Base-by-base conservation (phyloP, 768 basidiomycete genomes). In the Pleurotus eryngii region DNA sequence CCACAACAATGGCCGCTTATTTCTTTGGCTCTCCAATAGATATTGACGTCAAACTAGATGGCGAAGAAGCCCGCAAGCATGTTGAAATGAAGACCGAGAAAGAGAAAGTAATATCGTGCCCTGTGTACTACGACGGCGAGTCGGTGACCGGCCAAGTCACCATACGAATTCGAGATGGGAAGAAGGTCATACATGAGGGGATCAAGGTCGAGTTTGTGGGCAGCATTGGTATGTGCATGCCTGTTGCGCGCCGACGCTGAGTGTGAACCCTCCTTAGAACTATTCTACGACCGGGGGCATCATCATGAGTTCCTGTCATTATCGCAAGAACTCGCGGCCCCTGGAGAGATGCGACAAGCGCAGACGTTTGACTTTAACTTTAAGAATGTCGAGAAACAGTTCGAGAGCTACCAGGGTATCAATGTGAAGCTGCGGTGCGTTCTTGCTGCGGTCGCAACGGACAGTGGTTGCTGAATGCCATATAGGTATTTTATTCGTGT, bases 341-440 rank as follows among this genome's bases (percentile, higher is more conserved):
- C 94, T n/a, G 95, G 94, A 35, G 97, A 99, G 68, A 87, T 99
- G 87, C 84, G 97, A 45, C 89, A 93, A 66, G 95, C 95, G 0
- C 95, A 98, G 73, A 93, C 94, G 7, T 97, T 87, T 64, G 95
- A 98, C 54, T 98, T 99, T 73, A 82, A 86, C 66, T 98, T 99
- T 82, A 98, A 98, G 81, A 99, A 96, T 67, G 91, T 99, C 40
- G 97, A 99, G 84, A 98, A 99, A 77, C 95, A 98, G 70, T 98
- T 91, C 63, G 96, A 98, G 77, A 92, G 90, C 64, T 98, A 98
- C 70, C 88, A 93, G 64, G 97, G 97, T 4, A 98, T 98, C 68
- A 99, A 98, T 64, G 97, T 98, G 58, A 98, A 98, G 74, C 81
- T 98, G 63, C 75, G 96, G 95, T 95, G 62, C 63, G 86, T 35